Evolutionary conservation across 257 asterid genomes (phyloP).

Genomic region (Nicotiana knightiana): DNA sequence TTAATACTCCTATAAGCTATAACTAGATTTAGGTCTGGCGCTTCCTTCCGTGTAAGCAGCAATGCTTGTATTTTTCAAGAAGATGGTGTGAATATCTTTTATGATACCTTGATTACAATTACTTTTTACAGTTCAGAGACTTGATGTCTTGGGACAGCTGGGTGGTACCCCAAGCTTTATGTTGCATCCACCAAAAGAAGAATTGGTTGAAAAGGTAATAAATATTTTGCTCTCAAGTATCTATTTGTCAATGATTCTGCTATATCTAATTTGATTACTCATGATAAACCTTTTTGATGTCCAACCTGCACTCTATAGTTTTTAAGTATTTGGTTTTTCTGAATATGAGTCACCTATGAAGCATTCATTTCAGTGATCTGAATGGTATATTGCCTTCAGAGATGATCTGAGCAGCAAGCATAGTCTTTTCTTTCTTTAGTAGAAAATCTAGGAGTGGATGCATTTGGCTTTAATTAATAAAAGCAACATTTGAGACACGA

Average conservation of each 20-base stretch:
- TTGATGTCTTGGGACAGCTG: slow-evolving; percentile 20
- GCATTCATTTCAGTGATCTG: not conserved
- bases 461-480: not conserved
- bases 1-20: not conserved
- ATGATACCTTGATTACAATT: not conserved
- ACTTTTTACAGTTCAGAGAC: slow-evolving; percentile 33
- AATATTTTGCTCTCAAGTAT: slow-evolving; percentile 17
- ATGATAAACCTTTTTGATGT: not conserved
- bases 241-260: not conserved
- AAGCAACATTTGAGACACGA: not conserved
- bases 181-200: slow-evolving; percentile 54
- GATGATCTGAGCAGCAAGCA: not conserved
- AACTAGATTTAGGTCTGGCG: not conserved
- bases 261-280: not conserved
- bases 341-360: not conserved
- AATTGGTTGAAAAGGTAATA: slow-evolving; percentile 65
- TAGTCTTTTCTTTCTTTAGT: not conserved
- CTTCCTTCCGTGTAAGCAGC: not conserved
- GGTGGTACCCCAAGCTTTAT: slow-evolving; percentile 44
- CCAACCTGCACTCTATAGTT: not conserved
- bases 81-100: not conserved
- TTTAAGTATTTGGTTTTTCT: not conserved
- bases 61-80: not conserved
- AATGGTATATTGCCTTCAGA: not conserved
- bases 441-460: not conserved